phyloP scores from a whole-genome alignment of 805 yeast genomes.

The Kodamaea leandrae region DNA sequence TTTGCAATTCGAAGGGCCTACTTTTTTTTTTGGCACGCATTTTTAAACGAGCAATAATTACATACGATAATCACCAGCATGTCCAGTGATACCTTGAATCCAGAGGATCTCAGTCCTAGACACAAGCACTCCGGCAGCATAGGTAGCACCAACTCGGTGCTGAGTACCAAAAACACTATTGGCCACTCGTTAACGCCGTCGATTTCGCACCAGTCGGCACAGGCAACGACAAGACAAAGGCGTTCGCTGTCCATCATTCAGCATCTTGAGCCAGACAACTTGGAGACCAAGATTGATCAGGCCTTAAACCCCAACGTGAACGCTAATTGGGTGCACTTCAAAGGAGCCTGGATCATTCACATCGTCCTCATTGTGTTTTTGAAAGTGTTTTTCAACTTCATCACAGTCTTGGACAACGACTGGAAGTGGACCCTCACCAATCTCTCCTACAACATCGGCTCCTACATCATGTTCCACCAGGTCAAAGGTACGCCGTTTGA shows the following conservation, averaged over 20 bases:
- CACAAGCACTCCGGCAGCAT: conserved; percentile 14
- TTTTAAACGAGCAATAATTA: conserved; percentile 6
- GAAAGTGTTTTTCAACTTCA: conserved; percentile 71
- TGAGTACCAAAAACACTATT: neutral
- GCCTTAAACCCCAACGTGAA: conserved; percentile 84
- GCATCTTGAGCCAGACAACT: conserved; percentile 88
- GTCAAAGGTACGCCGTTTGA: conserved; percentile 98
- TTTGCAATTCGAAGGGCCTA: no score
- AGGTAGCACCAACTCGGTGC: conserved; percentile 12
- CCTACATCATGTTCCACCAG: conserved; percentile 94
- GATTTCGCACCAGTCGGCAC: conserved; percentile 17
- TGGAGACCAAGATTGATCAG: conserved; percentile 91
- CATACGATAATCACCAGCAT: conserved; percentile 2
- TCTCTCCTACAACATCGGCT: conserved; percentile 83
- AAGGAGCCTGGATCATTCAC: conserved; percentile 96
- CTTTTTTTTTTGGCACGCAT: neutral
- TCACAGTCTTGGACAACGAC: conserved; percentile 79
- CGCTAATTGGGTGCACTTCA: conserved; percentile 93
- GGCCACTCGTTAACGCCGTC: conserved; percentile 22
- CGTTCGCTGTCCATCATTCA: conserved; percentile 87
- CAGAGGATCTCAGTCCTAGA: conserved; percentile 5
- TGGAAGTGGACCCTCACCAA: conserved; percentile 94
- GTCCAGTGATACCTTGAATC: conserved; percentile 4
- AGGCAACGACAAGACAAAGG: conserved; percentile 40
- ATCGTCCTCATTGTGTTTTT: conserved; percentile 74